phyloP scores from a whole-genome alignment of 2,329 filamentous ascomycete genomes.

The Sphaerulina vaccinii region DNA sequence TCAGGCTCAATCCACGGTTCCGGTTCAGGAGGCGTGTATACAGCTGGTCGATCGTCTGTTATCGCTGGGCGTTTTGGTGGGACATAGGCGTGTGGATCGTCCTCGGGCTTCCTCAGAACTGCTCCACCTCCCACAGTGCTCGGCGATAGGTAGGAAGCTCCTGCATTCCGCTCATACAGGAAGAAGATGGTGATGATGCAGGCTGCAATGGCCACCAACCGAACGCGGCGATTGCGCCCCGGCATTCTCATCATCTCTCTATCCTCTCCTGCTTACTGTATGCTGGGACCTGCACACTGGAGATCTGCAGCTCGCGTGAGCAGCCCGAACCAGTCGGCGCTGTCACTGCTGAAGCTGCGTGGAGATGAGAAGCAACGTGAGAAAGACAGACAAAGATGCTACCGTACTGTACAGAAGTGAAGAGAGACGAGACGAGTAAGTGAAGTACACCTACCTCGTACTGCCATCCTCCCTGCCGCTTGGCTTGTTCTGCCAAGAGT shows the following conservation, averaged over 20 bases:
- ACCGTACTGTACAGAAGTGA: too few species aligned
- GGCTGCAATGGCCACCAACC: constrained; percentile 28
- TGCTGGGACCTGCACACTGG: not conserved
- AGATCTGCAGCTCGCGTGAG: constrained; percentile 6
- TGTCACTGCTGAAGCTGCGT: constrained; percentile 7
- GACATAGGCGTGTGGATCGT: constrained; percentile 13
- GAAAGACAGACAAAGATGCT: too few species aligned
- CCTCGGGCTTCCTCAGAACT: constrained; percentile 21
- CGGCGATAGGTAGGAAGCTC: constrained; percentile 16
- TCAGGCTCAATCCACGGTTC: not conserved
- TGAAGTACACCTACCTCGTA: too few species aligned
- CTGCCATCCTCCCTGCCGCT: too few species aligned
- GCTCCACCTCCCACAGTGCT: constrained; percentile 23
- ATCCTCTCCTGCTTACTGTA: not conserved
- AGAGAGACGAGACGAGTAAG: too few species aligned
- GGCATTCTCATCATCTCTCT: constrained; percentile 19
- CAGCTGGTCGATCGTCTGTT: constrained; percentile 4
- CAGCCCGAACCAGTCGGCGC: constrained; percentile 11
- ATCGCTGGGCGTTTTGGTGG: constrained; percentile 2
- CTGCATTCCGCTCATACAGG: constrained; percentile 27
- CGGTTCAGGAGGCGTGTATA: constrained; percentile 6
- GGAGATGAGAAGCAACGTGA: too few species aligned
- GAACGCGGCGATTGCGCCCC: constrained; percentile 28
- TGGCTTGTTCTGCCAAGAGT: too few species aligned
- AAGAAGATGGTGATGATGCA: constrained; percentile 30